Evolutionary conservation across 192 early-diverging fungal genomes (phyloP), one percentile per base, ranked within the genome.

Genomic region (Coemansia sp.): DNA sequence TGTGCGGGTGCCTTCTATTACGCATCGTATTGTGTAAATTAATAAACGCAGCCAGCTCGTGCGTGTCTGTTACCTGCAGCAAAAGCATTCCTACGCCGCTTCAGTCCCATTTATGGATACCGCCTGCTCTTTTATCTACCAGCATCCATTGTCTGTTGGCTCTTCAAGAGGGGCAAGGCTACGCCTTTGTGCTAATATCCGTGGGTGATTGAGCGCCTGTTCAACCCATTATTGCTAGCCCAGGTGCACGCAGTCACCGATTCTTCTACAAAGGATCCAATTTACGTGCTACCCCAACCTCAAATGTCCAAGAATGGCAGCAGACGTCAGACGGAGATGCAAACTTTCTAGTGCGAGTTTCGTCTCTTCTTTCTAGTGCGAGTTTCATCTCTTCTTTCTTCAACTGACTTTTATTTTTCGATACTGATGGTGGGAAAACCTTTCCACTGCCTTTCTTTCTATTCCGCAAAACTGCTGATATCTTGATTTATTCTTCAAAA

Each of bases 41-140:
- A 57, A 57, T 57, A 57, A 57, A 57, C 55, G 55, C 55, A 38
- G 55, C 55, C 35, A 55, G 55, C 55, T 57, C 55, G 55, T 57
- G 55, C 55, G 17, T 31, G 9, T 22, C 29, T 26, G 12, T 51
- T 19, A 22, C 26, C 29, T 26, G 25, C 26, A 29, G 4, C 25
- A 55, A 55, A n/a, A 19, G 47, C 47, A 49, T 49, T 49, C n/a
- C 47, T 49, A 49, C 47, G 47, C 47, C 47, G 47, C 47, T 49
- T 19, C 47, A n/a, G n/a, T 17, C 47, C 19, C 47, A 49, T 49
- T 19, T 49, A 49, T 49, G 47, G 47, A 19, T 57, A 57, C 55
- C 35, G 55, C 53, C 53, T 21, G 21, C 27, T 19, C 14, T 35
- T 56, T 29, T 31, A 22, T 31, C 23, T 54, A 26, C 53, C 8